Base-by-base conservation (phyloP, 139 green algal genomes). In the Picochlorum sp. region DNA sequence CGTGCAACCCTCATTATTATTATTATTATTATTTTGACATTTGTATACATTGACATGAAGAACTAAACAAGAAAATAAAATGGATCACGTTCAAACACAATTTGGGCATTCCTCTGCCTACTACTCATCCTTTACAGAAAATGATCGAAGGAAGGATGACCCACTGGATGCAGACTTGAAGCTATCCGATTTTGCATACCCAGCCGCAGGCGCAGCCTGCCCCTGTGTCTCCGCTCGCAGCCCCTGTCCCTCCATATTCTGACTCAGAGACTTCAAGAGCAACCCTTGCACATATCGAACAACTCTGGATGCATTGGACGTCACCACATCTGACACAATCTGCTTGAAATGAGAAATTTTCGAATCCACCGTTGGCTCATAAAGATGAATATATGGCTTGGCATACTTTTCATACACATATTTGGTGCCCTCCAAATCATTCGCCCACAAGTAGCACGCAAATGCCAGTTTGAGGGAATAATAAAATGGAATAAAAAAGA, bases 401-500 rank as follows among this genome's bases (percentile, higher is more conserved):
- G 50, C 28, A 49, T 65, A 73, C 30, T 45, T 59, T 8, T 21
- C 13, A 30, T 59, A 71, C 30, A 74, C 66, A 38, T 45, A 47
- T 31, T 34, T 24, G 14, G 66, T 31, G 1, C 66, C 72, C 15
- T 38, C 37, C 10, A 77, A 49, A 13, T 65, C 49, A 38, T 69
- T 68, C 49, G 73, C 57, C 79, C 82, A 88, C 20, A 88, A 64
- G 30, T 80, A 88, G 4, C 80, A 47, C 20, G 75, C 74, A 45
- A 81, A 73, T 9, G 65, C 68, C 11, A 88, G 62, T 61, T 82
- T 84, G 4, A 51, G 54, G 21, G 78, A 68, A 37, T 79, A 80
- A 62, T 86, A 88, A n/a, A 88, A 60, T 4, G 77, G 78, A 24
- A 86, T 20, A 68, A 78, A 84, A 51, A 77, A 84, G 2, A 70